phyloP scores from a whole-genome alignment of 805 yeast species.

The Yarrowia porcina region DNA sequence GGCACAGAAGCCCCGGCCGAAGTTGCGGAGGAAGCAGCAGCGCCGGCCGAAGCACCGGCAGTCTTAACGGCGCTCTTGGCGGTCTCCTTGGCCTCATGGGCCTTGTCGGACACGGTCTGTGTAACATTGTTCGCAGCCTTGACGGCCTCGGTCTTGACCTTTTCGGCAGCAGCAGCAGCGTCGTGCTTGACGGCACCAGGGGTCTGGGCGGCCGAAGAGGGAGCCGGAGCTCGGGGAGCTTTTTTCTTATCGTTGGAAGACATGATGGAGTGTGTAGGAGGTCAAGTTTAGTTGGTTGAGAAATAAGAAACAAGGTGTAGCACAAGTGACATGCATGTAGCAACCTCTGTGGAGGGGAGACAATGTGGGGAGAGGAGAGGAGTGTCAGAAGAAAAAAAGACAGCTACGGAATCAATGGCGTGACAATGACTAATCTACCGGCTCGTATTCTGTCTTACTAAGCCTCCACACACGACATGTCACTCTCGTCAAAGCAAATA shows the following conservation, averaged over 20 bases:
- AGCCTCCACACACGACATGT: neutral
- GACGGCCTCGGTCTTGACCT: neutral
- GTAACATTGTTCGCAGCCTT: neutral
- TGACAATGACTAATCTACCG: neutral
- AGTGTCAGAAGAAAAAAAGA: neutral
- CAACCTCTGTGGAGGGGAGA: neutral
- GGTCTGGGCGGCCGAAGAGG: neutral
- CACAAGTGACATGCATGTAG: neutral
- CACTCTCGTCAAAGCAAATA: neutral
- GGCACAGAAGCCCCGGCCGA: neutral
- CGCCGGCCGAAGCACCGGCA: neutral
- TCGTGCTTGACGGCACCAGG: neutral
- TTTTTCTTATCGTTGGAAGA: conserved; percentile 10
- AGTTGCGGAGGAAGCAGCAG: neutral
- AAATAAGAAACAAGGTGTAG: neutral
- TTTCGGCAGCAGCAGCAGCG: neutral
- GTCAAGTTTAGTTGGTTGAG: neutral
- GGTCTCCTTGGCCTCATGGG: neutral
- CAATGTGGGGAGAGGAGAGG: neutral
- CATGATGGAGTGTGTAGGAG: neutral
- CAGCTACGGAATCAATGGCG: neutral
- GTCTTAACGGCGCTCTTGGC: no score
- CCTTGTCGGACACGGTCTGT: neutral
- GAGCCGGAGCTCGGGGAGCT: neutral
- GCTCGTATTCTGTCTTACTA: neutral